phyloP scores from a whole-genome alignment of 805 yeast species.

The Priceomyces carsonii region DNA sequence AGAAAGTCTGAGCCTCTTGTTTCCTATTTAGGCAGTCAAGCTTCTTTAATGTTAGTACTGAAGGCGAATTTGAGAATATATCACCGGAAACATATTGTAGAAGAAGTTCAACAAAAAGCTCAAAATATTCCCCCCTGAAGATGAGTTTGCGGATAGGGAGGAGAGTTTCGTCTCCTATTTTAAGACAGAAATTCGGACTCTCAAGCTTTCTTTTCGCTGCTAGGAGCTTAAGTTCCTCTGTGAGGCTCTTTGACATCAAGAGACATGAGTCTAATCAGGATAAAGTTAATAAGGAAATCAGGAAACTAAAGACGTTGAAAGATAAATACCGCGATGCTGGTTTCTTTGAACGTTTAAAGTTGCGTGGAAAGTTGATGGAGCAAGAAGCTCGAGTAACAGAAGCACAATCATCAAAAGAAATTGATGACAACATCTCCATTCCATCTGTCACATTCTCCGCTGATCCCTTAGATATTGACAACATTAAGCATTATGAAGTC shows the following conservation, averaged over 20 bases:
- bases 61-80: constrained; percentile 10
- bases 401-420: constrained; percentile 16
- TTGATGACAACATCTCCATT: constrained; percentile 12
- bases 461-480: constrained; percentile 19
- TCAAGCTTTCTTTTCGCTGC: neutral
- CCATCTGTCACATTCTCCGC: constrained; percentile 18
- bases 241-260: neutral
- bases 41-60: constrained; percentile 2
- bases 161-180: constrained; percentile 1
- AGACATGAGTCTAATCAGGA: constrained; percentile 8
- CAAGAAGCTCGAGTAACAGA: constrained; percentile 23
- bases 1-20: too few species aligned
- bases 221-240: neutral
- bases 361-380: constrained; percentile 20
- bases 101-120: too few species aligned
- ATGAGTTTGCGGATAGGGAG: constrained; percentile 9
- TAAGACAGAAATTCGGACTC: neutral
- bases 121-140: too few species aligned
- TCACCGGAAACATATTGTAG: too few species aligned
- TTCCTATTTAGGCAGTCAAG: constrained; percentile 9
- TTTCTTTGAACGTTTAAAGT: constrained; percentile 22
- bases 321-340: constrained; percentile 22
- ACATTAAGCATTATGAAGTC: constrained; percentile 14
- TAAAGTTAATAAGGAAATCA: constrained; percentile 20
- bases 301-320: constrained; percentile 22